Evolutionary conservation across 1,284 basidiomycete genomes (phyloP).

Genomic region (Schizophyllum amplum): DNA sequence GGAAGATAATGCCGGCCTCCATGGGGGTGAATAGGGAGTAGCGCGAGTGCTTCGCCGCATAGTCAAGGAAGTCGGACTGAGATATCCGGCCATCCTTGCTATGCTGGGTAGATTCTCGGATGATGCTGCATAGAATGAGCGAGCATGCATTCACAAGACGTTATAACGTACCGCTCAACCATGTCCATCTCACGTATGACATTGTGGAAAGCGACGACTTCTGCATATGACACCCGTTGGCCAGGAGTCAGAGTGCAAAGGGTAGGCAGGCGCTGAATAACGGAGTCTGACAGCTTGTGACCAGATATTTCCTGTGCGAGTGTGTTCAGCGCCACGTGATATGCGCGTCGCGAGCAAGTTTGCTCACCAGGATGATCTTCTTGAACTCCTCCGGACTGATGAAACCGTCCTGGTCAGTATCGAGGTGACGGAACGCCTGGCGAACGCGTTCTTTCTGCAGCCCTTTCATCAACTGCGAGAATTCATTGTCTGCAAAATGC

Average conservation of each 20-base stretch:
- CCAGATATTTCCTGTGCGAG: slow-evolving; percentile 76
- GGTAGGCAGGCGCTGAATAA: slow-evolving; percentile 85
- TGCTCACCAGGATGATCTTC: slow-evolving; percentile 79
- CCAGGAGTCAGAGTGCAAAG: slow-evolving; percentile 82
- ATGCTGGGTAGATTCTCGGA: slow-evolving; percentile 82
- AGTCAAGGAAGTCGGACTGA: slow-evolving; percentile 73
- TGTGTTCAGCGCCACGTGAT: slow-evolving; percentile 3
- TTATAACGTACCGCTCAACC: slow-evolving; percentile 45
- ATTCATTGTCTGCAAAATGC: slow-evolving; percentile 69
- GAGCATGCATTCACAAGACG: not conserved
- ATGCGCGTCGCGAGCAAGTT: not conserved
- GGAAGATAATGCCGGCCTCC: slow-evolving; percentile 94
- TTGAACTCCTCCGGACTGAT: slow-evolving; percentile 91
- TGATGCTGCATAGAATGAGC: slow-evolving; percentile 40
- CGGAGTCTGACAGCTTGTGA: slow-evolving; percentile 88
- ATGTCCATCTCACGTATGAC: slow-evolving; percentile 63
- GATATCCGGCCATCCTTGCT: slow-evolving; percentile 90
- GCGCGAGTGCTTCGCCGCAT: slow-evolving; percentile 69
- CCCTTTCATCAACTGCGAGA: slow-evolving; percentile 95
- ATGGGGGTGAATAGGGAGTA: slow-evolving; percentile 93
- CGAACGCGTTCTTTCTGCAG: slow-evolving; percentile 91
- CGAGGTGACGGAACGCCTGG: slow-evolving; percentile 88
- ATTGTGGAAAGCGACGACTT: slow-evolving; percentile 94
- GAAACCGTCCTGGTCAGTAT: slow-evolving; percentile 84
- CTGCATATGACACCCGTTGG: slow-evolving; percentile 87